Evolutionary conservation across 1,139 yeast genomes (phyloP).

Genomic region (Candida tropicalis): DNA sequence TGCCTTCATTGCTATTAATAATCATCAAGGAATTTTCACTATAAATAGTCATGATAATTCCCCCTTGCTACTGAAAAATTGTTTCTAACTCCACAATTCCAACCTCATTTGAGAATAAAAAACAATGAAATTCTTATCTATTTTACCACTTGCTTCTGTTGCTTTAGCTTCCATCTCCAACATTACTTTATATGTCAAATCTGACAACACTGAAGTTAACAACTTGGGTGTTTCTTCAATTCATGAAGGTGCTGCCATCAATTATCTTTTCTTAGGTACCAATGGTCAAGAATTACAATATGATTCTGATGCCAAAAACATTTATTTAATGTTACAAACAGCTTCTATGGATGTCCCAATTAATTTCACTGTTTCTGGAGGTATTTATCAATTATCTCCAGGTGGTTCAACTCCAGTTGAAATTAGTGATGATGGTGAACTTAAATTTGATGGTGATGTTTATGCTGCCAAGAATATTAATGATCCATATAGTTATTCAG

Average conservation of each 20-base stretch:
- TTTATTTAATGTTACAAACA: constrained; percentile 20
- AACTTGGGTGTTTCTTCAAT: constrained; percentile 32
- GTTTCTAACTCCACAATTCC: too few relatives aligned
- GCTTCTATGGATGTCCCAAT: background rate
- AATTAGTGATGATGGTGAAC: constrained; percentile 23
- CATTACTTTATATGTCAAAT: constrained; percentile 21
- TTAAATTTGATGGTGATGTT: constrained; percentile 34
- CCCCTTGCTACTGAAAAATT: too few relatives aligned
- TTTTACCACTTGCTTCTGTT: constrained; percentile 21
- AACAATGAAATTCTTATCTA: constrained; percentile 23
- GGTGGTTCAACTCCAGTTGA: constrained; percentile 15
- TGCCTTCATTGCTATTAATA: too few relatives aligned
- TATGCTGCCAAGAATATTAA: constrained; percentile 43
- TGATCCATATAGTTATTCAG: constrained; percentile 48
- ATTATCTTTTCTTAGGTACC: constrained; percentile 39
- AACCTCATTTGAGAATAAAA: too few relatives aligned
- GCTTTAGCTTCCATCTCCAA: constrained; percentile 23
- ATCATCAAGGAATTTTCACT: too few relatives aligned
- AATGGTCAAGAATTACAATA: constrained; percentile 34
- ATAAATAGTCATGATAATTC: too few relatives aligned
- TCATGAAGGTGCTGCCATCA: constrained; percentile 62
- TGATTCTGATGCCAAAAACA: constrained; percentile 56
- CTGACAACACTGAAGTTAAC: constrained; percentile 24
- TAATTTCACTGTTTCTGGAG: constrained; percentile 4
- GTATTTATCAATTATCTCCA: constrained; percentile 17